Evolutionary conservation across 2,329 filamentous ascomycete genomes (phyloP), one percentile per base, ranked within the genome.

Genomic region (Annulohypoxylon truncatum): DNA sequence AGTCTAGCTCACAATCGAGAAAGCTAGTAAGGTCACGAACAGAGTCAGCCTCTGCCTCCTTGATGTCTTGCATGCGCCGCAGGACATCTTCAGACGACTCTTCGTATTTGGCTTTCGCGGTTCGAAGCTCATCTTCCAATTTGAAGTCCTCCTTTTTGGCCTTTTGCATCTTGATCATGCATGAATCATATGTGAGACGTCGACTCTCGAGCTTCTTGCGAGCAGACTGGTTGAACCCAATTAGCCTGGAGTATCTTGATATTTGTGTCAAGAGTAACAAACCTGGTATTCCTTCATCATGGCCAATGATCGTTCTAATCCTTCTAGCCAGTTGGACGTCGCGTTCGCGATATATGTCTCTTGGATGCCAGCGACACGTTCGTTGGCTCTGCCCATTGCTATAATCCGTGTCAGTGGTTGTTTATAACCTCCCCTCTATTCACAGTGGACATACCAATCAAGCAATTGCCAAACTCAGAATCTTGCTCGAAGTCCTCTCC

Each of bases 201-300:
- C 95, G 90, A 75, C 84, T 92, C 78, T 98, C 96, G 70, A 98
- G 90, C 87, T 97, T 97, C 87, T 96, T 97, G 76, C 95, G 91
- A 53, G 95, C 89, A 70, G 87, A 85, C 91, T 64, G 64, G 51
- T 2, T 4, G 44, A 33, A 22, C 18, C 12, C 63, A 73, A 73
- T 64, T 40, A 24, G 61, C 24, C 8, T 35, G 54, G 10, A 7
- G 22, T 20, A 24, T 24, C 6, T n/a, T 38, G 2, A 3, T 26
- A 26, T 13, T 9, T 7, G 26, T 28, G 9, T 18, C 12, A 31
- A 7, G 22, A 10, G 4, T 28, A 18, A 77, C 86, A 58, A 84
- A 95, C 92, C 86, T 97, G 94, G 74, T 97, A 98, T 76, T 98
- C 96, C 79, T 97, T 97, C 93, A 98, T 95, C 85, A 97, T 96